phyloP scores from a whole-genome alignment of 1,284 basidiomycete genomes.

The Pyrrhoderma lamaoense region DNA sequence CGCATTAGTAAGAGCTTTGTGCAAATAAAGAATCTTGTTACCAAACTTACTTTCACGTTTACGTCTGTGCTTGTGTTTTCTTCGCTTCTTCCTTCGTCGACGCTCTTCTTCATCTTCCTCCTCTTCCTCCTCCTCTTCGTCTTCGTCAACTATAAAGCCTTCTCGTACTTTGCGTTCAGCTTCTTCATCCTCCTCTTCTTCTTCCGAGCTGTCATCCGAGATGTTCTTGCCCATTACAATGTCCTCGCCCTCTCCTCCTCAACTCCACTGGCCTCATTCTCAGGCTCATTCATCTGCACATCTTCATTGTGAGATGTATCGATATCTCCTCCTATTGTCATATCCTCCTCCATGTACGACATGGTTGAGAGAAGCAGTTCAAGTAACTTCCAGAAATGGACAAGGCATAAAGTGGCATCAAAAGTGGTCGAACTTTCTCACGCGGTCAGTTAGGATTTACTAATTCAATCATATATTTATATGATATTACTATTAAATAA shows the following conservation, averaged over 20 bases:
- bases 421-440: neutral
- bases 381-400: neutral
- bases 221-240: slow-evolving; percentile 37
- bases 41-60: slow-evolving; percentile 38
- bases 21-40: neutral
- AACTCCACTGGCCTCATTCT: slow-evolving; percentile 23
- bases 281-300: neutral
- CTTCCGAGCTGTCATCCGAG: slow-evolving; percentile 81
- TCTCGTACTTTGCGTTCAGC: slow-evolving; percentile 68
- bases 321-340: slow-evolving; percentile 1
- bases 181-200: slow-evolving; percentile 77
- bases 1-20: neutral
- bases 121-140: slow-evolving; percentile 63
- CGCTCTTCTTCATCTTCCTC: slow-evolving; percentile 51
- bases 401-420: neutral
- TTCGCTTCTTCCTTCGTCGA: slow-evolving; percentile 57
- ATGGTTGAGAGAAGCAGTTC: slow-evolving; percentile 3
- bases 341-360: slow-evolving; percentile 9
- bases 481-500: too few relatives aligned
- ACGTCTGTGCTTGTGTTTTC: slow-evolving; percentile 32
- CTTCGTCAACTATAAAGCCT: slow-evolving; percentile 84
- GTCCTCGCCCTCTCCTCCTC: slow-evolving; percentile 49
- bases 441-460: neutral
- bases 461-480: too few relatives aligned
- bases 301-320: slow-evolving; percentile 1